phyloP scores from a whole-genome alignment of 257 asterid genomes.

The Agastache rugosa region DNA sequence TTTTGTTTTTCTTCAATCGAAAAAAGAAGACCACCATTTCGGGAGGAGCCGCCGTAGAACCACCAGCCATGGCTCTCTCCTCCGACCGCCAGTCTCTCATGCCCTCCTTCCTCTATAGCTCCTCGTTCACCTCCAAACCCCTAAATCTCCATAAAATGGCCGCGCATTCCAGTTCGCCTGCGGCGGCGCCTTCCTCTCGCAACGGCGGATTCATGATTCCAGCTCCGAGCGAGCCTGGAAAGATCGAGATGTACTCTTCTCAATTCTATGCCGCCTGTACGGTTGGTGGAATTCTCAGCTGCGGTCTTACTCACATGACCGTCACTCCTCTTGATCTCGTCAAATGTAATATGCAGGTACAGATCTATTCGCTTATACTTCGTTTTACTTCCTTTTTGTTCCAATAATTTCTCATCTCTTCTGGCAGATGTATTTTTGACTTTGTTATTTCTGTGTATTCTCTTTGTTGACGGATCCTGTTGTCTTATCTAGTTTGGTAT shows the following conservation, averaged over 20 bases:
- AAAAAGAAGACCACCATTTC: background rate
- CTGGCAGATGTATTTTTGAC: constrained; percentile 20
- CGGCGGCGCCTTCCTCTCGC: constrained; percentile 31
- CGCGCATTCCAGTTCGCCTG: constrained; percentile 35
- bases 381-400: background rate
- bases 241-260: constrained; percentile 85
- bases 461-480: constrained; percentile 20
- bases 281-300: constrained; percentile 85
- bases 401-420: background rate
- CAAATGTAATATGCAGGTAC: constrained; percentile 98
- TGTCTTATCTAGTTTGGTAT: background rate
- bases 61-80: constrained; percentile 43
- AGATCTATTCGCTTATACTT: constrained; percentile 42
- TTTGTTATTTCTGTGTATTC: background rate
- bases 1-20: constrained; percentile 21
- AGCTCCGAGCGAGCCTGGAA: constrained; percentile 75
- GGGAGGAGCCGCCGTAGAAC: constrained; percentile 42
- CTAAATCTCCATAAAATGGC: constrained; percentile 38
- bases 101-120: constrained; percentile 67
- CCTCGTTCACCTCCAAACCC: constrained; percentile 54
- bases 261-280: constrained; percentile 87
- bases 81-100: constrained; percentile 79
- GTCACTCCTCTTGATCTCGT: constrained; percentile 98
- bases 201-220: constrained; percentile 57
- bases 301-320: constrained; percentile 94